Conservation (phyloP, 2,329 filamentous ascomycete species). For the Capronia epimyces region DNA sequence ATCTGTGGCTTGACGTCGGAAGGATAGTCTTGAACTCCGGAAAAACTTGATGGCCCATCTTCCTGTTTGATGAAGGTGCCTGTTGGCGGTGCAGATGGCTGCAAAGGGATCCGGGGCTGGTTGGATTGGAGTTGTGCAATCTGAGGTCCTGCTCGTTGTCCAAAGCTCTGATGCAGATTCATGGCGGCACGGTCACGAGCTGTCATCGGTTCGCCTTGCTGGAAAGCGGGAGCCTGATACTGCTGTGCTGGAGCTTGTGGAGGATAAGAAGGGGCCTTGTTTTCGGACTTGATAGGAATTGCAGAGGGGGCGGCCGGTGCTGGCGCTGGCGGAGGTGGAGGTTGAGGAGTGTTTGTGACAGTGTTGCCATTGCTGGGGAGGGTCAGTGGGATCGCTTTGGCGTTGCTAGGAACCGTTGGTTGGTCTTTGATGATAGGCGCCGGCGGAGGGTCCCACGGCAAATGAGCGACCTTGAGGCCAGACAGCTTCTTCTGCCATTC, state of each 20-base stretch:
- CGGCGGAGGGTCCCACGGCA: slow-evolving; percentile 91
- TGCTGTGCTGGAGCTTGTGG: slow-evolving; percentile 17
- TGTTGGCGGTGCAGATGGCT: slow-evolving; percentile 42
- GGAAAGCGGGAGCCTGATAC: slow-evolving; percentile 33
- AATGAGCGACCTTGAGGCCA: slow-evolving; percentile 73
- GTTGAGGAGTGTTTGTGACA: slow-evolving; percentile 33
- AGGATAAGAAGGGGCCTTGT: slow-evolving; percentile 14
- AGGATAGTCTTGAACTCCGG: slow-evolving; percentile 18
- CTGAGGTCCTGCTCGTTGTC: slow-evolving; percentile 28
- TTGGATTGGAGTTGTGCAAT: slow-evolving; percentile 31
- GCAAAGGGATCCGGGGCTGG: slow-evolving; percentile 31
- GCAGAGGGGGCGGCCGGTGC: slow-evolving; percentile 15
- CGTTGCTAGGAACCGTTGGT: slow-evolving; percentile 35
- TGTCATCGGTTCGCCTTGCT: slow-evolving; percentile 29
- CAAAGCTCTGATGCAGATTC: slow-evolving; percentile 28
- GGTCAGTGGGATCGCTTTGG: slow-evolving; percentile 30
- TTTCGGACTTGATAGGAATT: slow-evolving; percentile 23
- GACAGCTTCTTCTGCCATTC: slow-evolving; percentile 93
- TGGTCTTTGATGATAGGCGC: slow-evolving; percentile 50
- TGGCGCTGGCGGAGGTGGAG: slow-evolving; percentile 35
- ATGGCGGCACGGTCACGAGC: slow-evolving; percentile 29
- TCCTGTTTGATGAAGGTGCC: slow-evolving; percentile 28
- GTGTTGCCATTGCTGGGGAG: slow-evolving; percentile 27
- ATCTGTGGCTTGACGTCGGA: slow-evolving; percentile 20
- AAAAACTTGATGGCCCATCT: slow-evolving; percentile 10